Base-by-base conservation (phyloP, 495 filamentous ascomycete genomes). In the Daldinia bambusicola region DNA sequence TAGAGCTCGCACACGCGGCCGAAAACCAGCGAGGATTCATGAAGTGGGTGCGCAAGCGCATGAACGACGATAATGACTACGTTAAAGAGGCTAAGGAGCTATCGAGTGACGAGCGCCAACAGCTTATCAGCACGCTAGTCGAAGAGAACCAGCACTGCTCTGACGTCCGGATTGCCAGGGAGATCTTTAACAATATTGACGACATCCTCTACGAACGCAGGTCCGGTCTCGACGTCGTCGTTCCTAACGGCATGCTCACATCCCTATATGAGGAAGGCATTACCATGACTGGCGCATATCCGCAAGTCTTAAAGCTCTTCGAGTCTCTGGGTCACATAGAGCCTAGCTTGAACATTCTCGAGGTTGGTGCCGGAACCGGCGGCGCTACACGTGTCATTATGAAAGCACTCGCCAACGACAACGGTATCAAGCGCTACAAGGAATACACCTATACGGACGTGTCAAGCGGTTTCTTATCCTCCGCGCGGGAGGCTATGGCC, bases 351-450 rank as follows among this genome's bases (percentile, higher is more conserved):
- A 75, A 76, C 1, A 74, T 86, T 16, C 76, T 89, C 0, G 87
- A 89, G 66, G 77, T 89, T 36, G 86, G 86, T 6, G 84, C 82
- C 1, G 85, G 85, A 0, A 87, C 85, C 12, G 86, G 84, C 12
- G 80, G 78, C 16, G 77, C 82, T 0, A 87, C 87, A 4, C 70
- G 73, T 1, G 51, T 71, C 0, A 63, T 75, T 2, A 57, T 87
- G n/a, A 61, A 78, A 0, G 72, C 75, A 1, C 74, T 85, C 1
- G 4, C 2, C 6, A 61, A 72, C 22, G 40, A 41, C 1, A 74
- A 69, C 26, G 57, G 61, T 12, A 69, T 66, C 38, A 56, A 68
- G 32, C 32, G 45, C 16, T 75, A 68, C n/a, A 7, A 10, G 22
- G 76, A 70, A 12, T 83, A 81, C 50, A 70, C 61, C 2, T 87